Evolutionary conservation across 208 protist species (phyloP), one percentile per base, ranked within the genome.

Genomic region (Trypanosoma vivax): DNA sequence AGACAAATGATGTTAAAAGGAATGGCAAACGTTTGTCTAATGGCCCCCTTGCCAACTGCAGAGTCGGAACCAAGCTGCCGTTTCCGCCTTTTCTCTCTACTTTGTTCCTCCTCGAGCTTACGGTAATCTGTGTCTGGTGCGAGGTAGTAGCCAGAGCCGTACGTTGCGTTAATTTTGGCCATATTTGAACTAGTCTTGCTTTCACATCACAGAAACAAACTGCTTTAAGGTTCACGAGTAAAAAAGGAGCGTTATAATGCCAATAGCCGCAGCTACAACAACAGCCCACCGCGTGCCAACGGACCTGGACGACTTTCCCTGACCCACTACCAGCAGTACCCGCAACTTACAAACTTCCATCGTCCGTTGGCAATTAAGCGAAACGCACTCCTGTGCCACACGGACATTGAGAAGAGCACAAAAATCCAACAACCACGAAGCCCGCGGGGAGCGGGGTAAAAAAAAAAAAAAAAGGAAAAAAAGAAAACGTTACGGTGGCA

Each of bases 121-220:
- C 84, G 79, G 61, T 81, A 88, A 55, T 92, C 84, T 2, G 73
- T 77, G 67, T 92, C 84, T 2, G 70, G 80, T 27, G 67, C 71
- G 37, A 92, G 65, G 63, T 89, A 92, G 69, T 89, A 88, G 40
- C 84, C 84, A 10, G 76, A 84, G 59, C 80, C 80, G 63, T 89
- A 92, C 6, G 84, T 92, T 18, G 84, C 77, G 45, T 92, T 92
- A 40, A 92, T 92, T 50, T 92, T 92, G 14, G 80, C 75, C 84
- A 92, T 92, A 48, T 13, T 40, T 2, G 18, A 49, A 6, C 16
- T n/a, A n/a, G n/a, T n/a, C 5, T 19, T 45, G 16, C 39, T 9
- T 13, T 13, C 33, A 13, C 13, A 9, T 45, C 18, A 21, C n/a
- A 14, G 18, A 23, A 14, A 23, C 40, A 45, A 10, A 45, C 7